Evolutionary conservation across 805 yeast genomes (phyloP).

Genomic region (Wickerhamiella sergipiensis): DNA sequence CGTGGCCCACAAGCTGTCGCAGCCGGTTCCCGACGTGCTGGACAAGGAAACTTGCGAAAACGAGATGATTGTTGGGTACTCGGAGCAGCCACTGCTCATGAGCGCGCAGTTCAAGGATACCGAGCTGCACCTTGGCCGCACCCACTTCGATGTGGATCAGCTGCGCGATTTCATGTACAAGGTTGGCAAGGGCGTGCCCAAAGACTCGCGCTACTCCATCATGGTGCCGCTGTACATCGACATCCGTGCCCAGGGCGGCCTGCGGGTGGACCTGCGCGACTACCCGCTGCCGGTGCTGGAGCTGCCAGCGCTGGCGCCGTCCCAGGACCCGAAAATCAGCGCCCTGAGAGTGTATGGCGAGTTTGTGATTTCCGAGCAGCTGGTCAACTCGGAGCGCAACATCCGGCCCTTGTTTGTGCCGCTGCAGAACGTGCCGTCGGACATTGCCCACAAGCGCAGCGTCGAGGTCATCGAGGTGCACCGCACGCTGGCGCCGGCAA

Average conservation of each 20-base stretch:
- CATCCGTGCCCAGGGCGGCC: constrained; percentile 16
- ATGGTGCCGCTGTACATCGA: constrained; percentile 51
- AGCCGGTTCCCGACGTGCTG: constrained; percentile 19
- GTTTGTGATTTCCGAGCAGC: constrained; percentile 53
- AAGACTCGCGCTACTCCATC: constrained; percentile 51
- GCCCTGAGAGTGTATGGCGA: constrained; percentile 42
- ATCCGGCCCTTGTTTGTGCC: constrained; percentile 51
- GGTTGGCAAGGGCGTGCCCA: constrained; percentile 75
- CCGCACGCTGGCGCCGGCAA: constrained; percentile 63
- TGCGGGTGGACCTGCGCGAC: constrained; percentile 39
- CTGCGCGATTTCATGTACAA: constrained; percentile 51
- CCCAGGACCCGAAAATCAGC: constrained; percentile 19
- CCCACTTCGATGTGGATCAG: constrained; percentile 33
- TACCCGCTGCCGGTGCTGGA: constrained; percentile 74
- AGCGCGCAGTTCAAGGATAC: constrained; percentile 37
- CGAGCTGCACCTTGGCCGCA: constrained; percentile 35
- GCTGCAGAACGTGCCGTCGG: constrained; percentile 32
- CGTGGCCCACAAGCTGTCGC: constrained; percentile 30
- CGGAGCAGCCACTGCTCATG: constrained; percentile 39
- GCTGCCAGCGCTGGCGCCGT: constrained; percentile 41
- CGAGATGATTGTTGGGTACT: constrained; percentile 34
- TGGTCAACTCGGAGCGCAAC: constrained; percentile 36
- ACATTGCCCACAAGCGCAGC: constrained; percentile 27
- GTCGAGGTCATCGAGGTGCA: constrained; percentile 48
- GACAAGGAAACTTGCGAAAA: constrained; percentile 29